Conservation (phyloP, 2,329 filamentous ascomycete species). For the Fusarium dlaminii region DNA sequence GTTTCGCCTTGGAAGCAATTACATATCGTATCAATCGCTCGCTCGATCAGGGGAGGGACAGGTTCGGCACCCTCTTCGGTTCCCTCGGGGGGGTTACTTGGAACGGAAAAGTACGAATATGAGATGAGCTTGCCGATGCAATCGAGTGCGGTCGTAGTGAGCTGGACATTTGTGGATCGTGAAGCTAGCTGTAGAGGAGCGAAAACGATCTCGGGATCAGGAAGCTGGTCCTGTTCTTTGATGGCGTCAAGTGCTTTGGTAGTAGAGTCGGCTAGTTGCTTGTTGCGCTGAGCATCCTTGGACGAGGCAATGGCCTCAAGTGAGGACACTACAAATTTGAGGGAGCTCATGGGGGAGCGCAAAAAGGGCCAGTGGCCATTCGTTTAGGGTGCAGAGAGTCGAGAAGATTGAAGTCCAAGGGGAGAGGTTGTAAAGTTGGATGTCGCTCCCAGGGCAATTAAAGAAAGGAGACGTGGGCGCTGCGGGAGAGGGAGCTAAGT, state of each 20-base stretch:
- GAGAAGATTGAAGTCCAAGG: constrained; percentile 9
- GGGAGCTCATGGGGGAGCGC: constrained; percentile 82
- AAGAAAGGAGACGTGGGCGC: constrained; percentile 36
- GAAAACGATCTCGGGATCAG: constrained; percentile 92
- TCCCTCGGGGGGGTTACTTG: constrained; percentile 54
- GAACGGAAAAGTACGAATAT: constrained; percentile 95
- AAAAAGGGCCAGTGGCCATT: constrained; percentile 56
- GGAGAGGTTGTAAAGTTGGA: constrained; percentile 23
- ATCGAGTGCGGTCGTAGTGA: constrained; percentile 91
- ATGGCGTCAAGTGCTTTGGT: constrained; percentile 86
- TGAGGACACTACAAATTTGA: constrained; percentile 94
- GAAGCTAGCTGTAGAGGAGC: constrained; percentile 90
- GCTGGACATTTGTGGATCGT: constrained; percentile 82
- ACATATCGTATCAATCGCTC: constrained; percentile 98
- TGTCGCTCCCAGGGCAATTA: constrained; percentile 32
- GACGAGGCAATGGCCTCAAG: constrained; percentile 91
- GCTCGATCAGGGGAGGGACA: constrained; percentile 84
- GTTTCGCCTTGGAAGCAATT: constrained; percentile 98
- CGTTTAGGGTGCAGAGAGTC: constrained; percentile 41
- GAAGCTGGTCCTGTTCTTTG: constrained; percentile 83
- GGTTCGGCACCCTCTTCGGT: constrained; percentile 53
- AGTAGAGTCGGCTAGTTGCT: constrained; percentile 82
- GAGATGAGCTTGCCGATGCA: constrained; percentile 99
- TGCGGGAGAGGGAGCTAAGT: constrained; percentile 24
- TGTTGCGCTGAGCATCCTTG: constrained; percentile 89